phyloP scores from a whole-genome alignment of 73 alveolate genomes.

The Loxodes magnus region DNA sequence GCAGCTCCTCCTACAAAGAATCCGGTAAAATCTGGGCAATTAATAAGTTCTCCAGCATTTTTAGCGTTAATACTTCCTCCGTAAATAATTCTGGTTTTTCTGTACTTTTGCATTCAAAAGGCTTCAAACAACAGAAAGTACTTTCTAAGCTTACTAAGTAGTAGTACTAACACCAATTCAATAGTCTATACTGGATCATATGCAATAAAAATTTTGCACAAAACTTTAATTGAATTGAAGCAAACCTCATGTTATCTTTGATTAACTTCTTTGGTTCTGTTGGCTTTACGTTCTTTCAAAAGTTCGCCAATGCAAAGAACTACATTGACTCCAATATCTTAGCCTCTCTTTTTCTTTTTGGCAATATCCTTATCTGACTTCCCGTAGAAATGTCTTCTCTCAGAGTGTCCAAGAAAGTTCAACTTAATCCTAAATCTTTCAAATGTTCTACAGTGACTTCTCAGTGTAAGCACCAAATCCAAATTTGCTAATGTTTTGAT shows the following conservation, averaged over 20 bases:
- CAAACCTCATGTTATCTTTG: constrained; percentile 72
- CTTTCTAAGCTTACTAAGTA: constrained; percentile 96
- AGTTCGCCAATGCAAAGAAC: constrained; percentile 91
- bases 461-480: constrained; percentile 96
- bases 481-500: constrained; percentile 68
- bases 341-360: constrained; percentile 80
- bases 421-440: constrained; percentile 80
- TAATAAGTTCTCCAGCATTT: constrained; percentile 26
- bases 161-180: constrained; percentile 97
- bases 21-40: constrained; percentile 71
- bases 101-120: constrained; percentile 58
- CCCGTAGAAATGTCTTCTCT: constrained; percentile 76
- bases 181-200: constrained; percentile 99
- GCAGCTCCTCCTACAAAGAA: constrained; percentile 93
- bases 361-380: constrained; percentile 82
- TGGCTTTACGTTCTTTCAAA: constrained; percentile 88
- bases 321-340: constrained; percentile 58
- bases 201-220: constrained; percentile 90
- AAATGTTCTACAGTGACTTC: constrained; percentile 92
- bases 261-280: constrained; percentile 65
- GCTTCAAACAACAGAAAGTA: constrained; percentile 74
- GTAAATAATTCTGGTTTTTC: constrained; percentile 55
- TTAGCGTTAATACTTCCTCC: constrained; percentile 83
- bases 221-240: constrained; percentile 71
- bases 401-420: constrained; percentile 95